phyloP scores from a whole-genome alignment of 257 asterid genomes.

The Solanum tarijense region DNA sequence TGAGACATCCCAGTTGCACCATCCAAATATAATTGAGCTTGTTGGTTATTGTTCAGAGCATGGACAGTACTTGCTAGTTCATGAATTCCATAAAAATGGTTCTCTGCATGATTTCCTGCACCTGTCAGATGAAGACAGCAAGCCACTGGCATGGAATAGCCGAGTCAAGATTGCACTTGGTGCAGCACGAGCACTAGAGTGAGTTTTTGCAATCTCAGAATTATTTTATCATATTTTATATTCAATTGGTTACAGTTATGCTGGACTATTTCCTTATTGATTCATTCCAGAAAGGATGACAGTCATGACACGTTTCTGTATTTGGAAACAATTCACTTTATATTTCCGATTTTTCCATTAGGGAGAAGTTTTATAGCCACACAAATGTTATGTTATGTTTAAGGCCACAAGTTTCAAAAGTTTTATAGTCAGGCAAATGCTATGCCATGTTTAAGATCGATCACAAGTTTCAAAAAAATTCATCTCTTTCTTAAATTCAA shows the following conservation, averaged over 20 bases:
- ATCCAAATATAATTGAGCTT: conserved; percentile 76
- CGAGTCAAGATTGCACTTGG: conserved; percentile 98
- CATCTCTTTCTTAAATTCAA: neutral
- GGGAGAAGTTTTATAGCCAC: neutral
- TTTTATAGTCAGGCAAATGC: neutral
- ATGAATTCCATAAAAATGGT: conserved; percentile 76
- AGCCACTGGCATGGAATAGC: conserved; percentile 83
- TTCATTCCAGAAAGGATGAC: neutral
- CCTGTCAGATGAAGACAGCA: conserved; percentile 64
- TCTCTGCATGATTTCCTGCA: conserved; percentile 69
- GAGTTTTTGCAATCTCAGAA: conserved; percentile 11
- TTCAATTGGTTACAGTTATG: neutral
- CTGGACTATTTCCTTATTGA: neutral
- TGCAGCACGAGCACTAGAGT: conserved; percentile 94
- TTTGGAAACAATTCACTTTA: neutral
- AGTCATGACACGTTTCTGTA: neutral
- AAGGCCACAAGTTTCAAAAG: neutral
- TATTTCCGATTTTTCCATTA: neutral
- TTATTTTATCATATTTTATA: neutral
- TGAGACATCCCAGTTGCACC: conserved; percentile 56
- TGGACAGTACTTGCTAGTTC: conserved; percentile 71
- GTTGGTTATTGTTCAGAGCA: conserved; percentile 93
- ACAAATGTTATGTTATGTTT: neutral
- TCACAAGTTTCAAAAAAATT: neutral
- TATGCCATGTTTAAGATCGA: neutral